phyloP scores from a whole-genome alignment of 768 basidiomycete species.

The Russula foetens region DNA sequence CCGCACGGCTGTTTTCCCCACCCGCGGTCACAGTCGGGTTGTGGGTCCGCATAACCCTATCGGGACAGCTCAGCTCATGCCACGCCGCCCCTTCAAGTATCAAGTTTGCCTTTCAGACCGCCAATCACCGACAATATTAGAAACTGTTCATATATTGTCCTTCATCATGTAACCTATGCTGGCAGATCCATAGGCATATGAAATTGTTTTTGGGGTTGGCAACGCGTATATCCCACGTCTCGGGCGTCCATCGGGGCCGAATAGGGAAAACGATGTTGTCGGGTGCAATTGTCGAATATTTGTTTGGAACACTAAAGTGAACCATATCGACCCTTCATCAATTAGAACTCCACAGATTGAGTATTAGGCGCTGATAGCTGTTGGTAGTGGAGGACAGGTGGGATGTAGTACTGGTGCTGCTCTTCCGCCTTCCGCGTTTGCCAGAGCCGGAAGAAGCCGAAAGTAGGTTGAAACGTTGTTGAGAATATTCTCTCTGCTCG shows the following conservation, averaged over 20 bases:
- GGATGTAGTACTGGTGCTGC: too few relatives aligned
- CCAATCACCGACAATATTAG: neutral
- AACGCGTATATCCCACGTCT: neutral
- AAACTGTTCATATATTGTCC: neutral
- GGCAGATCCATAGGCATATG: neutral
- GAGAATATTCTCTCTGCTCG: neutral
- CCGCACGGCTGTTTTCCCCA: neutral
- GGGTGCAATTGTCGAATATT: too few relatives aligned
- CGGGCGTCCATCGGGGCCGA: neutral
- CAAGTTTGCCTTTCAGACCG: neutral
- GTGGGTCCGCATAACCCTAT: neutral
- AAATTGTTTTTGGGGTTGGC: neutral
- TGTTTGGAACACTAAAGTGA: too few relatives aligned
- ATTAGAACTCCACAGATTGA: too few relatives aligned
- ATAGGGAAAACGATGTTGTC: neutral
- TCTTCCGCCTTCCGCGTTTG: too few relatives aligned
- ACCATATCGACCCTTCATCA: too few relatives aligned
- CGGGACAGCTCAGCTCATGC: neutral
- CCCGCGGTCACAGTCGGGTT: neutral
- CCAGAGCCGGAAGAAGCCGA: neutral
- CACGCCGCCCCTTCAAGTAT: constrained; percentile 1
- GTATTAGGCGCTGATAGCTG: too few relatives aligned
- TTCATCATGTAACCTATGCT: neutral
- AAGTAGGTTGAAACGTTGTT: neutral
- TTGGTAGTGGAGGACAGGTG: too few relatives aligned